Percentiles rank a stretch among this genome's conserved stretches.
phyloP scores from a whole-genome alignment of 2,329 filamentous ascomycete species.

The Pseudocercospora crystallina region DNA sequence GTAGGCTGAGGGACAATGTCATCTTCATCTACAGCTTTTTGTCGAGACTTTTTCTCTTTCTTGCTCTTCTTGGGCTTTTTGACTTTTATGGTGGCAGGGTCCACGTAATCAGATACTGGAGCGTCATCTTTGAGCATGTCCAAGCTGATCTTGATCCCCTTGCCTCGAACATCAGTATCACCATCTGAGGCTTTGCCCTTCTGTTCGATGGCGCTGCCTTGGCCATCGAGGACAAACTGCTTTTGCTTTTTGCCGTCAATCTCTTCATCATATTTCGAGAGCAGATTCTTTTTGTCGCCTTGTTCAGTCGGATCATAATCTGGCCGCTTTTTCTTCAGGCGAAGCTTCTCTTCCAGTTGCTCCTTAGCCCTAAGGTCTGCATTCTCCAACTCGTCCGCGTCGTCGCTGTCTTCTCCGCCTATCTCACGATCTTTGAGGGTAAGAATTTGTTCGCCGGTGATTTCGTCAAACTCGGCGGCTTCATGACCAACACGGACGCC shows the following conservation, averaged over 20 bases:
- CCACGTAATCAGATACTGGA: conserved; percentile 82
- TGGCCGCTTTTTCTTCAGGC: conserved; percentile 85
- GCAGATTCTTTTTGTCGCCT: conserved; percentile 64
- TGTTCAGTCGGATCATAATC: conserved; percentile 82
- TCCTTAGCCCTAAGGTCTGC: conserved; percentile 70
- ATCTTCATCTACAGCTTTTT: conserved; percentile 62
- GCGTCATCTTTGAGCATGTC: conserved; percentile 67
- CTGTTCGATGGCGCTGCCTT: conserved; percentile 69
- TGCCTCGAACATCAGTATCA: conserved; percentile 59
- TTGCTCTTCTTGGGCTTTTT: conserved; percentile 85
- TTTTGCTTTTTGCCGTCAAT: conserved; percentile 87
- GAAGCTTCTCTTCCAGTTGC: conserved; percentile 70
- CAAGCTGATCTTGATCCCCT: conserved; percentile 71
- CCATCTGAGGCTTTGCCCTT: conserved; percentile 41
- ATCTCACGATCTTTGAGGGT: conserved; percentile 94
- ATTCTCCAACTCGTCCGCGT: conserved; percentile 73
- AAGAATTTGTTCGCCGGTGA: conserved; percentile 77
- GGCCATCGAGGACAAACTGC: conserved; percentile 79
- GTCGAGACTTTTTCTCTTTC: conserved; percentile 71
- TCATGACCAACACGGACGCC: conserved; percentile 93
- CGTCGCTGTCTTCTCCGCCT: conserved; percentile 74
- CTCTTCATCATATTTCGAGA: conserved; percentile 94
- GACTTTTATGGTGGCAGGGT: conserved; percentile 82
- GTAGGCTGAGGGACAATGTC: conserved; percentile 50
- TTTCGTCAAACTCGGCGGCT: conserved; percentile 72